Conservation (phyloP, 176 grass and related monocot genomes). For the Melocanna baccifera region DNA sequence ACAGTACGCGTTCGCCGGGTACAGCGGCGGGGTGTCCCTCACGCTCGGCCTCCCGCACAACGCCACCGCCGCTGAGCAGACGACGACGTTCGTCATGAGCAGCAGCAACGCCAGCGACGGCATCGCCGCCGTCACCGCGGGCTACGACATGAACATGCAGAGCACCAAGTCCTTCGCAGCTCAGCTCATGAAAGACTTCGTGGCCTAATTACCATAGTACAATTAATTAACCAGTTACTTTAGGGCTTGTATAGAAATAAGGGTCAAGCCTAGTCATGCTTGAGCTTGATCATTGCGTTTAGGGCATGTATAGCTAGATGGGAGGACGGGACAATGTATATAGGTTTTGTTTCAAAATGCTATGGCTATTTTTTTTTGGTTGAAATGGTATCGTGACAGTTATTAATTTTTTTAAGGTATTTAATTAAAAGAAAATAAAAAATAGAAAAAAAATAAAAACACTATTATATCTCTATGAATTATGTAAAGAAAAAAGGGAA, state of each 20-base stretch:
- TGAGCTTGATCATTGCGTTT: conserved; percentile 37
- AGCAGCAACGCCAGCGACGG: conserved; percentile 28
- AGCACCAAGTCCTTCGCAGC: conserved; percentile 58
- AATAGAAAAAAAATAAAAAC: no score
- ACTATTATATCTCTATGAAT: no score
- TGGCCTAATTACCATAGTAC: conserved; percentile 26
- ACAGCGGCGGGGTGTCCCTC: conserved; percentile 64
- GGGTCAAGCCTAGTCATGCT: conserved; percentile 10
- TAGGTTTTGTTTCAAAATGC: background rate
- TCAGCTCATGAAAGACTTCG: conserved; percentile 68
- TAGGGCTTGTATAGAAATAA: conserved; percentile 57
- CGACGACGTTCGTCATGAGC: conserved; percentile 48
- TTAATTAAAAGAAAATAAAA: no score
- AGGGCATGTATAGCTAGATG: conserved; percentile 37
- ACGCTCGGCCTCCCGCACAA: conserved; percentile 74
- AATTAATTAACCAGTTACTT: conserved; percentile 12
- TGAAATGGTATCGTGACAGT: no score
- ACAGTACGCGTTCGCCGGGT: conserved; percentile 55
- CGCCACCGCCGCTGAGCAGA: conserved; percentile 36
- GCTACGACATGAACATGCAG: conserved; percentile 68
- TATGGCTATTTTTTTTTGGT: no score
- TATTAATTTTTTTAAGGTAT: no score
- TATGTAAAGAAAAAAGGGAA: no score
- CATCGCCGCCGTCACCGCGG: conserved; percentile 4
- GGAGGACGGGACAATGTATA: conserved; percentile 28